Evolutionary conservation across 768 basidiomycete species (phyloP).

Genomic region (Pulveroboletus ravenelii): DNA sequence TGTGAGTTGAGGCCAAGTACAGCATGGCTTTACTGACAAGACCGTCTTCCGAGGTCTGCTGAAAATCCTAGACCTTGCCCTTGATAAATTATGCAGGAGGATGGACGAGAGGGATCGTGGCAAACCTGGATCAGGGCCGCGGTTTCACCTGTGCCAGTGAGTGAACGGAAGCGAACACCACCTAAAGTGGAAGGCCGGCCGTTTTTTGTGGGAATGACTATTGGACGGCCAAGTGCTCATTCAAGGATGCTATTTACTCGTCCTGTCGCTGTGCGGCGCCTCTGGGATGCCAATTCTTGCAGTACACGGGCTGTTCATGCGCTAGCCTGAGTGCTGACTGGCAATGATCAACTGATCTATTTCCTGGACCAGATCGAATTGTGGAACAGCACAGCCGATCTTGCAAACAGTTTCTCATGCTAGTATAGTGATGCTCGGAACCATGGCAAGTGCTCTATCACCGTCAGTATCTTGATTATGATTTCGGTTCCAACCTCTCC

Average conservation of each 20-base stretch:
- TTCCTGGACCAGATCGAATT: too few relatives aligned
- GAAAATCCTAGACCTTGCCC: not conserved
- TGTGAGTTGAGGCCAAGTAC: constrained; percentile 17
- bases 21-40: constrained; percentile 20
- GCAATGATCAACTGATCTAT: too few relatives aligned
- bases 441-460: too few relatives aligned
- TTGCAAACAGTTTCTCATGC: too few relatives aligned
- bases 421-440: too few relatives aligned
- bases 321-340: too few relatives aligned
- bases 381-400: too few relatives aligned
- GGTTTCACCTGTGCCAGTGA: not conserved
- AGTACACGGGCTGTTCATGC: too few relatives aligned
- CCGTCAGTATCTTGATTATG: too few relatives aligned
- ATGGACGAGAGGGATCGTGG: not conserved
- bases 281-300: too few relatives aligned
- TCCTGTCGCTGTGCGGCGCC: too few relatives aligned
- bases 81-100: not conserved
- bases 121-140: not conserved
- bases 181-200: constrained; percentile 9
- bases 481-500: too few relatives aligned
- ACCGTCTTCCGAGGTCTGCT: constrained; percentile 19
- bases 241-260: not conserved
- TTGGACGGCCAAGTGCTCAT: not conserved
- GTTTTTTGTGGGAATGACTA: constrained; percentile 8
- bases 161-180: not conserved